Evolutionary conservation across 1,139 yeast genomes (phyloP), one percentile per base, ranked within the genome.

Genomic region (Magnusiomyces ingens): DNA sequence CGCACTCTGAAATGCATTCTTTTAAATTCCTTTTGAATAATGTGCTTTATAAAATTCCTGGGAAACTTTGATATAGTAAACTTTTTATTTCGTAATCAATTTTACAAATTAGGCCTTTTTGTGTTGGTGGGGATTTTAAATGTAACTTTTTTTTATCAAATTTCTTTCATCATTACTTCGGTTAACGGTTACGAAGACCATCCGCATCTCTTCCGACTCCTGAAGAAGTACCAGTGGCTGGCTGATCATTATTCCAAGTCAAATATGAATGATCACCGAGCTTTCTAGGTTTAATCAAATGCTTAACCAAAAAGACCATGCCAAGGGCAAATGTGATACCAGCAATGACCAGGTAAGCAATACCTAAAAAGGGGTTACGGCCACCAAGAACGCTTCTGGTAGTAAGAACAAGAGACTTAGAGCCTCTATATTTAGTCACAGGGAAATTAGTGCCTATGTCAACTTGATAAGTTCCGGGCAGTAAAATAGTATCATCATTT

Each of bases 341-440:
- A n/a, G 98, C 98, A 22, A 88, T 95, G 15, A 82, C 94, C 64
- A 93, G 80, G 85, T 96, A 93, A 38, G 90, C 79, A 55, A 89
- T 80, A 29, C 99, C 98, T 62, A 93, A 72, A 65, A 91, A 91
- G 53, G 81, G 74, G 69, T 93, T 93, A 65, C 88, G 84, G 22
- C 98, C 98, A 21, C 99, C 99, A 62, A 89, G 80, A 6, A 84
- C 93, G 13, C 95, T 82, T 62, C 95, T 78, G 40, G 96, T 94
- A 11, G 94, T 81, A 41, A 94, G 64, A 57, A 88, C 88, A 49
- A 93, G 69, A 49, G 81, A 81, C 72, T 93, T 93, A 53, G 84
- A 80, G 43, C 99, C 99, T 36, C 87, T 79, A 70, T 82, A 93
- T 32, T 81, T 83, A 21, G 79, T 74, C 1, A 93, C 96, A 11